Conservation (phyloP, 2,329 filamentous ascomycete species). For the Aspergillus nomiae region DNA sequence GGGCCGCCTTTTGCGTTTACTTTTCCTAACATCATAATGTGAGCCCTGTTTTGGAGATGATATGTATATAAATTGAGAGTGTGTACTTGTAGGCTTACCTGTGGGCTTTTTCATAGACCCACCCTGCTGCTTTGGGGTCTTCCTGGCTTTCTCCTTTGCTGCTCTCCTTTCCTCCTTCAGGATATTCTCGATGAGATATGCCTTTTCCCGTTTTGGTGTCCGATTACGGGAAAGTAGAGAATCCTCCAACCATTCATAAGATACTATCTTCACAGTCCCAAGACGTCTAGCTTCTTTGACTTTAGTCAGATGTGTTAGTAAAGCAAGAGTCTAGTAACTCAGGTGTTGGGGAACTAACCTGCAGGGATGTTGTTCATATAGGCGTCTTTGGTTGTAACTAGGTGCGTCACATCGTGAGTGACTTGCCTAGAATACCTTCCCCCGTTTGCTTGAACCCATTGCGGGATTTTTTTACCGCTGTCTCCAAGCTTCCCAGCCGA, state of each 20-base stretch:
- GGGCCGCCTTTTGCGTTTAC: not conserved
- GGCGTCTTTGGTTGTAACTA: constrained; percentile 66
- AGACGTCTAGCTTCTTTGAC: constrained; percentile 44
- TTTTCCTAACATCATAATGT: not conserved
- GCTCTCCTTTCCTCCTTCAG: constrained; percentile 29
- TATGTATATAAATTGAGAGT: not conserved
- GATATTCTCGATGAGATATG: constrained; percentile 43
- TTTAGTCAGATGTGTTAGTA: constrained; percentile 20
- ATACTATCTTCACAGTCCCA: constrained; percentile 46
- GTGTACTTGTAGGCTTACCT: not conserved
- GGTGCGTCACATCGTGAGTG: constrained; percentile 65
- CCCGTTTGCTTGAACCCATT: constrained; percentile 66
- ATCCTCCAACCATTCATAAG: constrained; percentile 52
- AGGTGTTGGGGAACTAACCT: constrained; percentile 26
- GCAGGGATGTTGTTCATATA: constrained; percentile 55
- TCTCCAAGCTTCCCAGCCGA: constrained; percentile 60
- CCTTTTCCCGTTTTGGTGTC: constrained; percentile 35
- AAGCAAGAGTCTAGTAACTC: not conserved
- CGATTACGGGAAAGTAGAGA: constrained; percentile 37
- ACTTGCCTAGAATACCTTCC: constrained; percentile 60
- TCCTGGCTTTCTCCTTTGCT: constrained; percentile 4
- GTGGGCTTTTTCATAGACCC: not conserved
- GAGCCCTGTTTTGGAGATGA: not conserved
- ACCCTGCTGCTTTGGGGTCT: not conserved
- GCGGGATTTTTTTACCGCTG: constrained; percentile 58